Percentiles rank a stretch among this genome's conserved stretches.
These are phyloP conservation scores for Phytopythium cucurbitacearum DNA, from an alignment of 352 stramenopile species.

Conservation along the genomic window DNA sequence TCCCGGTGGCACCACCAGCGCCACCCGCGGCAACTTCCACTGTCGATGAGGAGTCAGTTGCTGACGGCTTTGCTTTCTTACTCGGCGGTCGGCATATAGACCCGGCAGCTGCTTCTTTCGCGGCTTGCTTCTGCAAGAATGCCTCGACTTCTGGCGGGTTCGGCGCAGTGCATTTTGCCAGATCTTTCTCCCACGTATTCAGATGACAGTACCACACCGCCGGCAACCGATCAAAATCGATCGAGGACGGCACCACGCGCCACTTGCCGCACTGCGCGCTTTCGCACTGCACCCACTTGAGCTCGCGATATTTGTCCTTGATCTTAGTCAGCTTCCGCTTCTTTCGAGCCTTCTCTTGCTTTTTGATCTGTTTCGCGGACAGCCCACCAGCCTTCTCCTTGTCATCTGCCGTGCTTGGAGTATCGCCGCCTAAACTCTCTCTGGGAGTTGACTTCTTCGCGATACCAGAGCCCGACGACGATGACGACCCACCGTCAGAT, in stretches of 20 bases:
- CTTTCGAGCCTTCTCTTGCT: slow-evolving; percentile 60
- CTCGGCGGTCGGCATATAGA: slow-evolving; percentile 12
- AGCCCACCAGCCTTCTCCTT: not conserved
- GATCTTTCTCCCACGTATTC: slow-evolving; percentile 73
- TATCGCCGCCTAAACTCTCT: too few relatives aligned
- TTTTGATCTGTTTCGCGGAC: slow-evolving; percentile 29
- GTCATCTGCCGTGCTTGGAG: not conserved
- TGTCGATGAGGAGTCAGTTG: slow-evolving; percentile 1
- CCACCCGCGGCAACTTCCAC: slow-evolving; percentile 4
- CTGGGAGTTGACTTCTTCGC: too few relatives aligned
- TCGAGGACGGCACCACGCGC: slow-evolving; percentile 90
- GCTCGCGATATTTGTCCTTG: slow-evolving; percentile 80
- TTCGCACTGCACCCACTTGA: slow-evolving; percentile 96
- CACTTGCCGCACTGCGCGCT: slow-evolving; percentile 92
- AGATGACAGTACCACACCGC: slow-evolving; percentile 86
- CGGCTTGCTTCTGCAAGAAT: slow-evolving; percentile 61
- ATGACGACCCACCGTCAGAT: slow-evolving; percentile 28
- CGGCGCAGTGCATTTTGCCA: slow-evolving; percentile 59
- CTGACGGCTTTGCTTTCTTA: slow-evolving; percentile 43
- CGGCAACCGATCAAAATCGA: slow-evolving; percentile 87
- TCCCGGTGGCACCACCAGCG: slow-evolving; percentile 4
- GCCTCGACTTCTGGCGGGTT: slow-evolving; percentile 74
- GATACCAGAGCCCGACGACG: slow-evolving; percentile 13
- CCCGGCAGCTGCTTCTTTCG: slow-evolving; percentile 35
- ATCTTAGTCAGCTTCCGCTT: slow-evolving; percentile 79